Evolutionary conservation across 345 rosid genomes (phyloP).

Genomic region (Iberis pinnata): DNA sequence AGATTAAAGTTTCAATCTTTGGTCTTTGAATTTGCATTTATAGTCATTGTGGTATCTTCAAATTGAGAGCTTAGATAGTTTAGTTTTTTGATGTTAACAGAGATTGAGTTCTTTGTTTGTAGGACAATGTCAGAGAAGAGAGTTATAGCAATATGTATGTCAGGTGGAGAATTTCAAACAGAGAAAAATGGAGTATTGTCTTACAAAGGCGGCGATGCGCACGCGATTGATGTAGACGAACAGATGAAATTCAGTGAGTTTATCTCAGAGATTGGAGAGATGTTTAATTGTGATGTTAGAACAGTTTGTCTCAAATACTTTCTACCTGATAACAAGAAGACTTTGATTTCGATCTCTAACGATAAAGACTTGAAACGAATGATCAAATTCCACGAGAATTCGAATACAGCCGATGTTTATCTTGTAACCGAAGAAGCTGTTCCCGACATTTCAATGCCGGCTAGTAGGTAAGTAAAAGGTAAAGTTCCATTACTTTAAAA

Average conservation of each 20-base stretch:
- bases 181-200: conserved; percentile 33
- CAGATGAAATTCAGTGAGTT: conserved; percentile 27
- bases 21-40: neutral
- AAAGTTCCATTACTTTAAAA: neutral
- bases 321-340: conserved; percentile 77
- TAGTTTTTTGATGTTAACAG: conserved; percentile 1
- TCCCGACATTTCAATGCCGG: conserved; percentile 69
- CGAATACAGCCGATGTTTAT: conserved; percentile 50
- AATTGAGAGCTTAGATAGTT: neutral
- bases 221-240: conserved; percentile 35
- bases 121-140: conserved; percentile 59
- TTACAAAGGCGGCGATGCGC: conserved; percentile 37
- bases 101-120: neutral
- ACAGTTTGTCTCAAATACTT: conserved; percentile 69
- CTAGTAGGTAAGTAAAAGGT: conserved; percentile 68
- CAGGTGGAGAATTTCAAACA: conserved; percentile 43
- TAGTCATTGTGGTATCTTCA: no score
- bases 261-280: conserved; percentile 28
- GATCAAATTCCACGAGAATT: conserved; percentile 53
- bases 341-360: conserved; percentile 61
- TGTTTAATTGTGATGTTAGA: conserved; percentile 36
- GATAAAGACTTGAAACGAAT: conserved; percentile 34
- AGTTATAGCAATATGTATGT: conserved; percentile 44
- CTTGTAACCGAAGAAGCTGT: conserved; percentile 50
- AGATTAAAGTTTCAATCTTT: neutral